Base-by-base conservation (phyloP, 2,329 filamentous ascomycete genomes). In the Thelonectria olida region DNA sequence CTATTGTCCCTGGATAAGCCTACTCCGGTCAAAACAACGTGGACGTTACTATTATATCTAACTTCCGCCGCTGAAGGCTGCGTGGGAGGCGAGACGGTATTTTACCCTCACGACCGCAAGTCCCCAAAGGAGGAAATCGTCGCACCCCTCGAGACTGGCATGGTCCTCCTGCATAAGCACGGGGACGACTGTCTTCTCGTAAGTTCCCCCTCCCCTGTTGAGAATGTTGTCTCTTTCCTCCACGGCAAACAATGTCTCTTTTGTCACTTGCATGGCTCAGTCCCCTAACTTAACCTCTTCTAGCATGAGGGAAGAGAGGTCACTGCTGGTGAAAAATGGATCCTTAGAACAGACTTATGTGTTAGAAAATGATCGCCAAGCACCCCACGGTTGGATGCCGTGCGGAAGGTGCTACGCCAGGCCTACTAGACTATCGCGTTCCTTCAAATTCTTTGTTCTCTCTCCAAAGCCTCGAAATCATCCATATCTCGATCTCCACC, bases 11-110 rank as follows among this genome's bases (percentile, higher is more conserved):
- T 66, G 4, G 68, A 74, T 19, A 70, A 69, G 17, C 73, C 75
- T 0, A 64, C 73, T 25, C 69, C 72, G 23, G 76, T 73, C 25
- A 72, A 74, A 28, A 97, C 95, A 5, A 97, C 93, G 0, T 97
- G 94, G 93, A 97, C 95, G 0, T 81, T 97, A 5, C 83, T 97
- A 0, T 85, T 97, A 34, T 98, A 97, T 73, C 84, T 97, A 55
- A 96, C 92, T 1, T 92, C 90, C 1, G 82, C 88, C 2, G 79
- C 85, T 1, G 92, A 92, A 7, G 91, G 91, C 4, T 96, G 93
- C 70, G 76, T 86, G 20, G 95, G 95, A 20, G 95, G 95, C 28
- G 92, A 97, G 77, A 97, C 95, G 0, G 92, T 96, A 28, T 97
- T 97, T 76, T 96, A 96, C 74, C 92, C 92, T 0, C 88, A 92